Evolutionary conservation across 164 flowering plant species (phyloP), one percentile per base, ranked within the genome.

Genomic region (Liquidambar formosana): DNA sequence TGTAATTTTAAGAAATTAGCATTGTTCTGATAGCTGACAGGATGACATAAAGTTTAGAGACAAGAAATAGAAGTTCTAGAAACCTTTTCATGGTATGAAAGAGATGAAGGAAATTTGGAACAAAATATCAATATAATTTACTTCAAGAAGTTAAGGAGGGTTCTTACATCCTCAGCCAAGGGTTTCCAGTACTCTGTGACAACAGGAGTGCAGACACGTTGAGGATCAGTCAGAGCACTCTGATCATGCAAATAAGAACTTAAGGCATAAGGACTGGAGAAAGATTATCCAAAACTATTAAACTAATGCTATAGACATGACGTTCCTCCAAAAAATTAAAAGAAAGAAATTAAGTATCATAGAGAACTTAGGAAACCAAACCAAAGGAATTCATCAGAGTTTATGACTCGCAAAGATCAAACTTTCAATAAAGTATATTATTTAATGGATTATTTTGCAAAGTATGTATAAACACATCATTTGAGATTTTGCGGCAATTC

Each of bases 151-250:
- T 21, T 41, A 38, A 27, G 47, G 27, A 23, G 52, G 49, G 64
- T 63, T 54, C 94, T 85, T 78, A 95, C 99, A 87, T 95, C 98
- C 57, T 95, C 99, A 53, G 98, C 99, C 78, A 95, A 81, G 19
- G 94, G 89, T 79, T 89, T 93, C 99, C 99, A 95, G 78, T 93
- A 89, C 28, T 93, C 96, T 27, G 79, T 80, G 70, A 93, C 75
- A 58, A 90, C 66, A 73, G 99, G 98, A 73, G 89, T 93, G 26
- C 88, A 77, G 26, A 91, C 89, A 70, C 99, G 96, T 71, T 88
- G 85, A 76, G 99, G 77, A 80, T 95, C 95, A 67, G 92, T 91
- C 74, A 95, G 73, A 72, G 97, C 98, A 89, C 90, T 88, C 99
- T 95, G 85, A n/a, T 75, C 64, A 74, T 33, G 65, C 12, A 33